Conservation (phyloP, 1,284 basidiomycete genomes). For the Ustilago trichophora region DNA sequence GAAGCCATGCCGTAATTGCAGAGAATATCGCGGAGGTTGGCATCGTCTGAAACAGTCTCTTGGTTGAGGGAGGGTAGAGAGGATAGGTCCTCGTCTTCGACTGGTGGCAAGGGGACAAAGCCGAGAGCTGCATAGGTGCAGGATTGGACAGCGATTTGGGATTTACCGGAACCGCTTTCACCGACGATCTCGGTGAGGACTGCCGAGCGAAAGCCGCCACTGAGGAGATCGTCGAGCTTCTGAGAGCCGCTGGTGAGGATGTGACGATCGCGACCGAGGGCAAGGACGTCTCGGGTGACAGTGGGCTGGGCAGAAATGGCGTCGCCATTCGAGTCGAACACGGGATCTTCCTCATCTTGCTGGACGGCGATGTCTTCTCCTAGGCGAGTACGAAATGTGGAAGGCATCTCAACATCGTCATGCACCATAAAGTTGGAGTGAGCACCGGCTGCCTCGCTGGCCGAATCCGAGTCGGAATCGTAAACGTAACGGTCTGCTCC, state of each 20-base stretch:
- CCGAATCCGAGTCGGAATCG: conserved; percentile 25
- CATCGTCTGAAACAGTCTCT: neutral
- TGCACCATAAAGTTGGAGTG: conserved; percentile 6
- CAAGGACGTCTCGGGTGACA: conserved; percentile 12
- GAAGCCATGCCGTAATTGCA: conserved; percentile 12
- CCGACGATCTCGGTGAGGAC: conserved; percentile 57
- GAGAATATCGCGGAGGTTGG: conserved; percentile 10
- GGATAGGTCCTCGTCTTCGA: neutral
- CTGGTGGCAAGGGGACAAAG: conserved; percentile 4
- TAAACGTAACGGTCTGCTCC: conserved; percentile 21
- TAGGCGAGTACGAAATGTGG: conserved; percentile 11
- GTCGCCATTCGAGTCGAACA: neutral
- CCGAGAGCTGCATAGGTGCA: conserved; percentile 48
- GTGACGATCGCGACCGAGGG: conserved; percentile 18
- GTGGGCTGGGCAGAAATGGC: neutral
- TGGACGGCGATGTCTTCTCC: too few relatives aligned
- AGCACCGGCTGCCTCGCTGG: neutral
- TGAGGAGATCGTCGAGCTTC: conserved; percentile 41
- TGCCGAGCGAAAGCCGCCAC: conserved; percentile 39
- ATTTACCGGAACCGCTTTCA: conserved; percentile 58
- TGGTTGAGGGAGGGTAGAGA: neutral
- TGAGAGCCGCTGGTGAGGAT: conserved; percentile 24
- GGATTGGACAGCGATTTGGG: conserved; percentile 51
- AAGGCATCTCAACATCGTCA: conserved; percentile 18
- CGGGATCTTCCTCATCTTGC: too few relatives aligned